Conservation (phyloP, 495 filamentous ascomycete genomes). For the Penicillium robsamsonii region DNA sequence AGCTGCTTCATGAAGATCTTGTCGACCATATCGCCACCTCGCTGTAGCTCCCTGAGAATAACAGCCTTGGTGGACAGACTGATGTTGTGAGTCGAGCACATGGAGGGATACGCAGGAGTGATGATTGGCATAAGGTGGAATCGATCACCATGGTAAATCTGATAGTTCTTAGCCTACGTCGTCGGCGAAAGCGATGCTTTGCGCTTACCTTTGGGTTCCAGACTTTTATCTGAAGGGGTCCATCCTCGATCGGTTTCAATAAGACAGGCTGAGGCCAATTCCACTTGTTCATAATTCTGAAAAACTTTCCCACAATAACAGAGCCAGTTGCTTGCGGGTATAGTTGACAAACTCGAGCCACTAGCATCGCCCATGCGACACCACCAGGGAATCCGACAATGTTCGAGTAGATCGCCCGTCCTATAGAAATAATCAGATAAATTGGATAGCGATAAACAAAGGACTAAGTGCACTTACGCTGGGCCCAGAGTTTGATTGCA, state of each 20-base stretch:
- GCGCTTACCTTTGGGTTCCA: constrained; percentile 86
- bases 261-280: constrained; percentile 90
- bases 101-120: constrained; percentile 91
- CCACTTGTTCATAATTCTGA: constrained; percentile 86
- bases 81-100: constrained; percentile 96
- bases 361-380: constrained; percentile 96
- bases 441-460: not conserved
- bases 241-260: constrained; percentile 84
- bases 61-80: constrained; percentile 79
- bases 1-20: constrained; percentile 72
- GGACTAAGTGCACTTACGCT: constrained; percentile 52
- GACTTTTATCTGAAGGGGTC: constrained; percentile 72
- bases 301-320: constrained; percentile 87
- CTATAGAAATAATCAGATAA: constrained; percentile 32
- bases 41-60: constrained; percentile 76
- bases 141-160: constrained; percentile 78
- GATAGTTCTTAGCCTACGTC: not conserved
- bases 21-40: constrained; percentile 73
- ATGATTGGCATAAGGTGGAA: constrained; percentile 96
- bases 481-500: constrained; percentile 94
- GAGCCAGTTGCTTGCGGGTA: constrained; percentile 89
- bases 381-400: constrained; percentile 95
- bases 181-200: not conserved
- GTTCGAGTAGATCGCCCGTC: constrained; percentile 87
- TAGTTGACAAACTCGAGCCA: constrained; percentile 93